Evolutionary conservation across 2,329 filamentous ascomycete species (phyloP).

Genomic region (Epichloe baconii): DNA sequence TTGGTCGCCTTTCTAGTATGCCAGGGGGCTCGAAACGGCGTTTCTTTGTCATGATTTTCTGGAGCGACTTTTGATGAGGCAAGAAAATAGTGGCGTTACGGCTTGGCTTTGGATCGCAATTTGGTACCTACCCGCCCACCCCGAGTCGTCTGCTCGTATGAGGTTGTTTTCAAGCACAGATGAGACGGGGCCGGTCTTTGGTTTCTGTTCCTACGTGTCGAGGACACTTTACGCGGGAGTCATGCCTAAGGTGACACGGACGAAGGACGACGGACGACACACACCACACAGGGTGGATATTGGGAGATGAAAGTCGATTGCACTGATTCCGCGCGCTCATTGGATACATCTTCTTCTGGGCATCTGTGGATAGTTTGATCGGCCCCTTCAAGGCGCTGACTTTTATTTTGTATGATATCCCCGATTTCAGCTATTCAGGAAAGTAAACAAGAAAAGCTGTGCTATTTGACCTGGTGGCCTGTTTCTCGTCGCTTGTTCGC

Average conservation of each 20-base stretch:
- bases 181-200: background rate
- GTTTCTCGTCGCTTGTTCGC: too few species aligned
- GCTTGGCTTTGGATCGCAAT: background rate
- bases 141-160: background rate
- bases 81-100: conserved; percentile 2
- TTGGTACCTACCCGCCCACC: background rate
- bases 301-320: background rate
- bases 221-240: background rate
- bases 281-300: too few species aligned
- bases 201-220: background rate
- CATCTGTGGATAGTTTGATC: background rate
- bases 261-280: background rate
- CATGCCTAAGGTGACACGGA: too few species aligned
- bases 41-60: background rate
- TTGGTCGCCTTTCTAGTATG: background rate
- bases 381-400: background rate
- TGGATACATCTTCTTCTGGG: background rate
- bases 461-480: too few species aligned
- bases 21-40: background rate
- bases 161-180: background rate
- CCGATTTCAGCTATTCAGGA: background rate
- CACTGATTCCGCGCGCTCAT: background rate
- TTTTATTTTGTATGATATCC: background rate
- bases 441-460: too few species aligned
- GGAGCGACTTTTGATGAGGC: background rate